Evolutionary conservation across 352 stramenopile genomes (phyloP), one percentile per base, ranked within the genome.

Genomic region (Pythium brachiatum): DNA sequence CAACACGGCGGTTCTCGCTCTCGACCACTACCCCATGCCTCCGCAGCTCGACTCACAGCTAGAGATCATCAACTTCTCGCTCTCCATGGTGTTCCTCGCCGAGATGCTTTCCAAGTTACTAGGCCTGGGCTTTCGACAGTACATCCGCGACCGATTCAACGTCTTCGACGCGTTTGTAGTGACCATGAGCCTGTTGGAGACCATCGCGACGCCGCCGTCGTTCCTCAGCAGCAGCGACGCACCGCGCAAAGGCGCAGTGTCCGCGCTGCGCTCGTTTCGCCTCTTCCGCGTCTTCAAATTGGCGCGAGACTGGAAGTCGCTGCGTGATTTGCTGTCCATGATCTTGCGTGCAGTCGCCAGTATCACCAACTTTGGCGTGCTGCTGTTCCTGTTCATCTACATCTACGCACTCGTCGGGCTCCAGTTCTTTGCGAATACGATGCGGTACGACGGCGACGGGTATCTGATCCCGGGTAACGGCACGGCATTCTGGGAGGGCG

Each of bases 371-470:
- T 98, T 98, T 60, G 88, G 71, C 0, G 77, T 99, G 39, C 84
- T 99, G 7, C 76, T 99, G 9, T 85, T 97, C 54, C 76, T 99
- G 18, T 98, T 98, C 68, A 95, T 98, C 56, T 98, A 97, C 69
- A 98, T 98, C 47, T 98, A 97, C 67, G 82, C 90, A 26, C 75
- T 98, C 29, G 59, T 98, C 12, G 91, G 92, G 0, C 75, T 97
- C 23, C 92, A 93, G 82, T 92, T 98, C 51, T 98, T 98, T 73
- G 89, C 90, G 0, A 98, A 98, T 70, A 93, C 89, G 21, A 89
- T 98, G 69, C 86, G 92, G 31, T 98, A 97, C 68, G 92, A 98
- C 61, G 57, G 53, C 16, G 74, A 90, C 32, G 95, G 76, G 1
- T 90, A 90, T 29, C 62, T 73, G 21, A 88, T 78, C 32, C 52